Conservation (phyloP, 2,329 filamentous ascomycete genomes). For the Parafenestella ontariensis region DNA sequence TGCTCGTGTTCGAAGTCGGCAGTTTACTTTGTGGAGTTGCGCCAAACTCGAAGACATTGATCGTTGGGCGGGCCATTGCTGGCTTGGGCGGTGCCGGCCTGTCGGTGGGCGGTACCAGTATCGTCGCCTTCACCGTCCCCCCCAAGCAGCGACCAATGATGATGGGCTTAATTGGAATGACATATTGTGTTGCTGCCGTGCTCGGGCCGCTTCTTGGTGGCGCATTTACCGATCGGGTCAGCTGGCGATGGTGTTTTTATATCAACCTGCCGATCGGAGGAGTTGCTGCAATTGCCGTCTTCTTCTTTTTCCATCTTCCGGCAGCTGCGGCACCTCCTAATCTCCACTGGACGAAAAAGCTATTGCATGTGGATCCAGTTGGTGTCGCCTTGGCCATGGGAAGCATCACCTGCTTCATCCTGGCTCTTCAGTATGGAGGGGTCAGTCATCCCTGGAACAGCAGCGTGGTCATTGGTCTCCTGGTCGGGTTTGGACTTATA, state of each 20-base stretch:
- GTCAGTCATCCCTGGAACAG: constrained; percentile 34
- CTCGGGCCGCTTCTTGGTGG: constrained; percentile 53
- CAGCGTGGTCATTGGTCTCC: constrained; percentile 53
- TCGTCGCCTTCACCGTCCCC: constrained; percentile 54
- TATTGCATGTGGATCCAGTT: constrained; percentile 55
- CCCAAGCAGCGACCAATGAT: constrained; percentile 51
- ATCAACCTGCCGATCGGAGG: constrained; percentile 56
- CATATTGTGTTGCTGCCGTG: constrained; percentile 46
- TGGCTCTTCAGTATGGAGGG: constrained; percentile 57
- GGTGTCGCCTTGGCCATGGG: constrained; percentile 53
- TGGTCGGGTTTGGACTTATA: constrained; percentile 55
- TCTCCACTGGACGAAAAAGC: constrained; percentile 43
- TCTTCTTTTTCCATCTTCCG: constrained; percentile 26
- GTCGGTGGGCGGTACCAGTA: constrained; percentile 36
- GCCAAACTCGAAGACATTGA: constrained; percentile 44
- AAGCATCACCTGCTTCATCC: constrained; percentile 50
- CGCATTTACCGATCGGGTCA: constrained; percentile 45
- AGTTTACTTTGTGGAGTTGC: constrained; percentile 59
- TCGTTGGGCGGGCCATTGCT: constrained; percentile 50
- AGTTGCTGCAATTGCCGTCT: constrained; percentile 12
- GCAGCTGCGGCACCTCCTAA: constrained; percentile 17
- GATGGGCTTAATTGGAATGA: constrained; percentile 47
- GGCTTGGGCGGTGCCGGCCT: constrained; percentile 50
- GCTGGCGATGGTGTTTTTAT: constrained; percentile 56
- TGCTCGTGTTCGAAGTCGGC: constrained; percentile 62